Base-by-base conservation (phyloP, 75 land plant genomes). In the Selaginella tamariscina region DNA sequence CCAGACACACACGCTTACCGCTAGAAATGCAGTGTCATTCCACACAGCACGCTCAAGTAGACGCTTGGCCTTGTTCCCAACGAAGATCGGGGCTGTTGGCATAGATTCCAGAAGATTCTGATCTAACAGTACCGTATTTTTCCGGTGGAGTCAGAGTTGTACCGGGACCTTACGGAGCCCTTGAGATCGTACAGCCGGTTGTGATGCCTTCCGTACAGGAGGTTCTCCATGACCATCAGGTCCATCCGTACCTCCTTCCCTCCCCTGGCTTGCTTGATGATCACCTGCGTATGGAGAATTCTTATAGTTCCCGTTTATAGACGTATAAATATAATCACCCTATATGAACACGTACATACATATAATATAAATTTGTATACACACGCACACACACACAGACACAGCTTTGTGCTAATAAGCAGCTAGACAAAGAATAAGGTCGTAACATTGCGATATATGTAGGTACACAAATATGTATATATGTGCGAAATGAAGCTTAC, bases 201-300 rank as follows among this genome's bases (percentile, higher is more conserved):
- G 20, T 89, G 70, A 30, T 69, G 83, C 66, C 84, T 82, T 21
- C 73, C 68, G 66, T 71, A 93, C 44, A 93, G 76, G 29, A 93
- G 84, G 39, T 93, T 93, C 73, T 93, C 98, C 96, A 93, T 89
- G 54, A 93, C 91, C 95, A 93, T 84, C 77, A 93, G 29, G 69
- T 93, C 98, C 90, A 93, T 89, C 80, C 81, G 80, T 20, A 70
- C 72, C 68, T 86, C 96, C 64, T 73, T 82, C n/a, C 96, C 86
- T 28, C 90, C 83, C 74, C 74, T 88, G 27, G 69, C 9, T 55
- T 86, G 69, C 79, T 87, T 86, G 24, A 79, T 72, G 27, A 66
- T 55, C 8, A 88, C 84, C 89, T 88, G n/a, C n/a, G n/a, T n/a
- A n/a, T n/a, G n/a, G n/a, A n/a, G n/a, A n/a, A n/a, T n/a, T n/a